Conservation (phyloP, 1,139 yeast species). For the Yamadazyma pseudoaaseri region DNA sequence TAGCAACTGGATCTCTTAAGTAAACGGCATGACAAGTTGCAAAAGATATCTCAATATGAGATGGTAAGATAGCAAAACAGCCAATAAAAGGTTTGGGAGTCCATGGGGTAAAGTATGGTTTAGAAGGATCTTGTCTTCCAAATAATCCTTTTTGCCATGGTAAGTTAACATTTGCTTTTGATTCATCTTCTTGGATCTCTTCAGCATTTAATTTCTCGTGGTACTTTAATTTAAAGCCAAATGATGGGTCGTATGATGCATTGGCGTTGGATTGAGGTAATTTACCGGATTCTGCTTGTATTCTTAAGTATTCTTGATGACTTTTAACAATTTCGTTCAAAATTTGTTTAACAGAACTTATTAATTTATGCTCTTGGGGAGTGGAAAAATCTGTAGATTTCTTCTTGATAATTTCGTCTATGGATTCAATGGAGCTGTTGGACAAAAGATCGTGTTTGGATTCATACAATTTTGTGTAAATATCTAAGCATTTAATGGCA, state of each 20-base stretch:
- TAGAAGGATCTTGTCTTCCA: conserved; percentile 75
- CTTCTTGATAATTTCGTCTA: conserved; percentile 24
- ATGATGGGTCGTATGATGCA: conserved; percentile 51
- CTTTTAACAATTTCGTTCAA: conserved; percentile 53
- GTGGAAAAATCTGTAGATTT: conserved; percentile 38
- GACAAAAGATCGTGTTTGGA: conserved; percentile 28
- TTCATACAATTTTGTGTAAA: conserved; percentile 26
- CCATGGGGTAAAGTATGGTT: conserved; percentile 96
- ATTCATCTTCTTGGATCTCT: conserved; percentile 55
- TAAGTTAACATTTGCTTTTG: conserved; percentile 47
- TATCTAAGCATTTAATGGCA: conserved; percentile 30
- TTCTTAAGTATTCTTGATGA: conserved; percentile 51
- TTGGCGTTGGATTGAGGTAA: conserved; percentile 27
- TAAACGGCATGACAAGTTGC: conserved; percentile 93
- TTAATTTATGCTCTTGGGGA: conserved; percentile 37
- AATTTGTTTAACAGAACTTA: conserved; percentile 51
- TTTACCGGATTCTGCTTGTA: conserved; percentile 25
- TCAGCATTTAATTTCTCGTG: conserved; percentile 53
- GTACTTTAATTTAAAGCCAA: conserved; percentile 52
- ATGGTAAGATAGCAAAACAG: conserved; percentile 88
- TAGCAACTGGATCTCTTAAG: conserved; percentile 92
- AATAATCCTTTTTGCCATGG: conserved; percentile 79
- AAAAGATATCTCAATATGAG: conserved; percentile 87
- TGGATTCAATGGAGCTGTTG: conserved; percentile 14
- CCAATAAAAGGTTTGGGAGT: conserved; percentile 90